Base-by-base conservation (phyloP, 257 asterid species). In the Galeopsis tetrahit region DNA sequence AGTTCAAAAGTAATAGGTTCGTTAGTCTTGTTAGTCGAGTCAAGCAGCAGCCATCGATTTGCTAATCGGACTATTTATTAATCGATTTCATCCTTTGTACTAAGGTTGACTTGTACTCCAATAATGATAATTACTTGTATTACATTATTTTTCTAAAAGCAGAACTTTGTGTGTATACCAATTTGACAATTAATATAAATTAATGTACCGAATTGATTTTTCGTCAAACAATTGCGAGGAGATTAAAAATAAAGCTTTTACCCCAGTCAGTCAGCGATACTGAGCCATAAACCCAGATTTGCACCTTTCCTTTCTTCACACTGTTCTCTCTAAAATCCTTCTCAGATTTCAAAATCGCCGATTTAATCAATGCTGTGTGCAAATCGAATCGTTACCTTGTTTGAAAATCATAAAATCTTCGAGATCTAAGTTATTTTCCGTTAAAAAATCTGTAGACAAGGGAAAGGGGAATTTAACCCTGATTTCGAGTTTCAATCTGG, bases 241-340 rank as follows among this genome's bases (percentile, higher is more conserved):
- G 17, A 39, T 13, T 33, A 53, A 17, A 43, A 36, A 52, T 53
- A 61, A 55, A 52, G 58, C 66, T 40, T 64, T 64, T 42, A 39
- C 43, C 69, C 39, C 13, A 48, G 60, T 35, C 58, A 31, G 69
- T 55, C 72, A 42, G 59, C 40, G 69, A 38, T 33, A 48, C 62
- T 67, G 79, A 80, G 84, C 59, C 82, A 66, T 74, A 77, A 73
- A 77, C 85, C 85, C 85, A 77, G 70, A 74, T 77, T 77, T 77
- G 76, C 80, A 36, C 59, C 56, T 36, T 48, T 44, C 74, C 61
- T n/a, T 36, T 59, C 61, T 68, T 34, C 58, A 38, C 62, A 48
- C 82, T 44, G 57, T 15, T 56, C 64, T 63, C 64, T 63, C 44
- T 44, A 7, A 71, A 55, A 33, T 70, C 57, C 63, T 31, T 62